Conservation (phyloP, 768 basidiomycete species). For the Suillus occidentalis region DNA sequence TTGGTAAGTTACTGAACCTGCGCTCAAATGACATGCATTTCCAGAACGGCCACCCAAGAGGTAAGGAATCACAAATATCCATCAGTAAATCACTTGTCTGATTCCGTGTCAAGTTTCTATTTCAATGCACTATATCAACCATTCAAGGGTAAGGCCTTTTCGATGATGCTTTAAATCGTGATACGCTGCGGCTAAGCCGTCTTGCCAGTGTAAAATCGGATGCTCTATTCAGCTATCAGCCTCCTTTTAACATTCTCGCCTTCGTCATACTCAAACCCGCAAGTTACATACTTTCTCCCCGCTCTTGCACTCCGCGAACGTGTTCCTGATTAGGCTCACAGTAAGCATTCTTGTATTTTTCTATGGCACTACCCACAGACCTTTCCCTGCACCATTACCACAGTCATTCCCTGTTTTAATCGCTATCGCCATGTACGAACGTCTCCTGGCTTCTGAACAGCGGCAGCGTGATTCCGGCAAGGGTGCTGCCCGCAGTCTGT, state of each 20-base stretch:
- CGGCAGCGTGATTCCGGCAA: slow-evolving; percentile 51
- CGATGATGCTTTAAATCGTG: not conserved
- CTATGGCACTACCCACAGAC: not conserved
- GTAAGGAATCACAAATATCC: slow-evolving; percentile 26
- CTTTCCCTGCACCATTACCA: slow-evolving; percentile 2
- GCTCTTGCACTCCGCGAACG: slow-evolving; percentile 82
- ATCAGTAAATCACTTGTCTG: slow-evolving; percentile 10
- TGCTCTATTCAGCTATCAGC: slow-evolving; percentile 88
- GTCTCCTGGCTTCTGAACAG: slow-evolving; percentile 56
- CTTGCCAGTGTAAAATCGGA: slow-evolving; percentile 76
- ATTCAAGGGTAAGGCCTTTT: slow-evolving; percentile 71
- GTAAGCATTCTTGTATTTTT: slow-evolving; percentile 36
- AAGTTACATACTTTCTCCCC: slow-evolving; percentile 71
- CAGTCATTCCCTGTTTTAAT: slow-evolving; percentile 79
- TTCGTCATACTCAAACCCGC: slow-evolving; percentile 78
- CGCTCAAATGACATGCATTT: not conserved
- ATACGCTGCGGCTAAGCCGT: slow-evolving; percentile 2
- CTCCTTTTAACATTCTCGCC: slow-evolving; percentile 85
- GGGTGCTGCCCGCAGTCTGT: slow-evolving; percentile 54
- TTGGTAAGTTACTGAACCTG: not conserved
- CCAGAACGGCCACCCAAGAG: slow-evolving; percentile 63
- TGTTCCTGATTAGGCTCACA: slow-evolving; percentile 82
- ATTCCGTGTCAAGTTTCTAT: slow-evolving; percentile 62
- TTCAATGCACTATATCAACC: slow-evolving; percentile 83
- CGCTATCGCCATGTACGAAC: slow-evolving; percentile 77